Conservation (phyloP, 2,329 filamentous ascomycete genomes). For the Cladosporium sp. region DNA sequence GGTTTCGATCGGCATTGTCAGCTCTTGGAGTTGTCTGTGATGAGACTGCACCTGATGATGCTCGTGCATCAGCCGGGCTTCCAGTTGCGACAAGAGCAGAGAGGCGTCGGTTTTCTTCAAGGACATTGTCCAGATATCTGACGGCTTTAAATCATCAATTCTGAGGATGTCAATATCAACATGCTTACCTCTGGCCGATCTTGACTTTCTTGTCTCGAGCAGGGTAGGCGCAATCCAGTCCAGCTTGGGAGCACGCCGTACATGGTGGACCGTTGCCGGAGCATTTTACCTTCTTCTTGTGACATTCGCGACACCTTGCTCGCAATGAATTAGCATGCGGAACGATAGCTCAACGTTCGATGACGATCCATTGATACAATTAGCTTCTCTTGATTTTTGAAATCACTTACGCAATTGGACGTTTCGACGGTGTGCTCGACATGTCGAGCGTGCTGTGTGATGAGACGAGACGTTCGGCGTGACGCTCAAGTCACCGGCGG, state of each 20-base stretch:
- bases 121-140: slow-evolving; percentile 26
- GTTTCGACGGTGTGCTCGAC: slow-evolving; percentile 12
- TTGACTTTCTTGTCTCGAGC: slow-evolving; percentile 27
- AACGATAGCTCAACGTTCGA: no score
- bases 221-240: slow-evolving; percentile 24
- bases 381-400: not conserved
- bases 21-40: slow-evolving; percentile 16
- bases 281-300: slow-evolving; percentile 31
- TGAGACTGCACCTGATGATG: slow-evolving; percentile 1
- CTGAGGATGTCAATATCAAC: not conserved
- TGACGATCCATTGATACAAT: not conserved
- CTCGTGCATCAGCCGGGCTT: slow-evolving; percentile 9
- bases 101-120: slow-evolving; percentile 28
- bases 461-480: no score
- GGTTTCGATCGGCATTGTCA: slow-evolving; percentile 28
- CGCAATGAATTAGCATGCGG: not conserved
- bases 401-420: slow-evolving; percentile 15
- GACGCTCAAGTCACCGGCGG: not conserved
- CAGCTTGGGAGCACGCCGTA: slow-evolving; percentile 22
- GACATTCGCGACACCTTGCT: slow-evolving; percentile 23
- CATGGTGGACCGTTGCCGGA: slow-evolving; percentile 29
- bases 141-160: no score
- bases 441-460: not conserved
- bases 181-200: slow-evolving; percentile 19
- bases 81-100: slow-evolving; percentile 13